Evolutionary conservation across 2,329 filamentous ascomycete species (phyloP).

Genomic region (Verticillium albo-atrum): DNA sequence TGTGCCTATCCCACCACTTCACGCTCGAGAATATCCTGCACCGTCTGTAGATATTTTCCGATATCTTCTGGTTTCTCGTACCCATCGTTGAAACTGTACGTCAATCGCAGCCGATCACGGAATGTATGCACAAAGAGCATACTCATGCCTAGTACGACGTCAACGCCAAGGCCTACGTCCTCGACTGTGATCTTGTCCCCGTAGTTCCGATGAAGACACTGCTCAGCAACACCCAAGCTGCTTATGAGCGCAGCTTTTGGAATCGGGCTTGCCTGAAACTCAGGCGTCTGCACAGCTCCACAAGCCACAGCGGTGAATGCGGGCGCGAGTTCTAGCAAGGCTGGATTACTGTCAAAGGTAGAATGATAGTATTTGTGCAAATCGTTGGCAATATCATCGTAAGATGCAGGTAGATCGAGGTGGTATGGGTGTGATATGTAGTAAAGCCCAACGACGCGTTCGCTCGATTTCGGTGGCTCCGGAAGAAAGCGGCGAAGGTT

Average conservation of each 20-base stretch:
- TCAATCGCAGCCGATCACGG: conserved; percentile 15
- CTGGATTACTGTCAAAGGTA: too few species aligned
- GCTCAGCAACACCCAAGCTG: conserved; percentile 15
- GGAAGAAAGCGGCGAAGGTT: conserved; percentile 20
- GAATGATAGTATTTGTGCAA: too few species aligned
- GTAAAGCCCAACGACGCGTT: too few species aligned
- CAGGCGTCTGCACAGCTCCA: conserved; percentile 14
- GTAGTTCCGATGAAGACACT: too few species aligned
- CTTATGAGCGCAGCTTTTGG: conserved; percentile 19
- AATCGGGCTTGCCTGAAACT: conserved; percentile 14
- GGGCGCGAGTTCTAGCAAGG: conserved; percentile 11
- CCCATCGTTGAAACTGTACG: conserved; percentile 20
- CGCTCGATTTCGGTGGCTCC: conserved; percentile 10
- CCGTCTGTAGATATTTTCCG: too few species aligned
- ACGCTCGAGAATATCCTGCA: too few species aligned
- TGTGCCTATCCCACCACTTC: not conserved
- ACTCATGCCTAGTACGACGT: conserved; percentile 19
- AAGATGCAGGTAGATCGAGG: too few species aligned
- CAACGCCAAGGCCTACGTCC: conserved; percentile 15
- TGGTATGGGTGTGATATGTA: too few species aligned
- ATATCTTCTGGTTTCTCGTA: too few species aligned
- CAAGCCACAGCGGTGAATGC: conserved; percentile 13
- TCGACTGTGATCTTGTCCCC: too few species aligned
- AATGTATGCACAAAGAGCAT: conserved; percentile 20
- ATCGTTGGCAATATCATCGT: too few species aligned